Evolutionary conservation across 2,329 filamentous ascomycete genomes (phyloP), one percentile per base, ranked within the genome.

Genomic region (Cercospora brassicicola): DNA sequence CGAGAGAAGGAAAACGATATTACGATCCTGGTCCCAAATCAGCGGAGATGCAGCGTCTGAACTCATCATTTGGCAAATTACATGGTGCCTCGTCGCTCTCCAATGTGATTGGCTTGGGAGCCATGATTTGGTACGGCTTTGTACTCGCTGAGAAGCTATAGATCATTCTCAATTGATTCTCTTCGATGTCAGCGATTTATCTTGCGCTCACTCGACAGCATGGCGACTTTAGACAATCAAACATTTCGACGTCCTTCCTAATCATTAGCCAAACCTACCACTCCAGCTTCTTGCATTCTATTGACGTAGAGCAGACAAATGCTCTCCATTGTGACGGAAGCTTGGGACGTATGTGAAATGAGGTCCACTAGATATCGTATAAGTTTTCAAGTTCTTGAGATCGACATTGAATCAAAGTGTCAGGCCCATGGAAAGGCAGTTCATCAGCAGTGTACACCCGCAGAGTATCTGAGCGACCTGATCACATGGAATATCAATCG

Each of bases 1-100:
- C 90, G 69, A 89, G 90, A 75, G 94, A 97, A 78, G 93, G 93
- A 64, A 97, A 96, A 85, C 91, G 91, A 78, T 92, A 89, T 79
- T 91, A 91, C 76, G 93, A 96, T 71, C 82, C 87, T 62, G 86
- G 89, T 0, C 91, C 93, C 45, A 92, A 96, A 76, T 95, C 91
- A 4, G 85, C 89, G 73, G 92, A 94, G 82, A 97, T 98, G 94
- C 80, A 88, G 73, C 84, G 84, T 8, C 80, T 96, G 74, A 96
- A 94, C 83, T 91, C 89, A 81, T 85, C 84, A 71, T 98, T 98
- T 79, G 88, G 87, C 15, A 87, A 86, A 69, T 80, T 97, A 66
- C 95, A 99, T 79, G 92, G 94, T 5, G 81, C 91, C 59, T 96
- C 92, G 7, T 91, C 91, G 30, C 79, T 96, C 69, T 79, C 96